These are phyloP conservation scores for Trichophyton rubrum DNA, from an alignment of 2,329 filamentous ascomycete species.

Conservation along the genomic window DNA sequence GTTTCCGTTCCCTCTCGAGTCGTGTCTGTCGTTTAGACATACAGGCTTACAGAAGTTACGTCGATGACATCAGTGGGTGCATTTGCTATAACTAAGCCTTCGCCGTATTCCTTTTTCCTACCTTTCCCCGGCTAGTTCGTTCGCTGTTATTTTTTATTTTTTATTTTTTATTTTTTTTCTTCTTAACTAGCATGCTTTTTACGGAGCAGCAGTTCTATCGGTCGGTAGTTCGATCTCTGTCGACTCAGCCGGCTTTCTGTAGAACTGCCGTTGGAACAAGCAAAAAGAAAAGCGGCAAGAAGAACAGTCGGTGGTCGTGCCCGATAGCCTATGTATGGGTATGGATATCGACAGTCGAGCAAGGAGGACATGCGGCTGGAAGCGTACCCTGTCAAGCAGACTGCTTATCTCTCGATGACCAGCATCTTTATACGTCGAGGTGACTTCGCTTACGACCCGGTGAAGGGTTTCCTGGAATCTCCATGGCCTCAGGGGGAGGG, in stretches of 20 bases:
- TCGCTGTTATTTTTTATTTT: too few relatives aligned
- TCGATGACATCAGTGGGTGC: not conserved
- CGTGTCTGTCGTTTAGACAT: too few relatives aligned
- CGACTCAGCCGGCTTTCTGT: not conserved
- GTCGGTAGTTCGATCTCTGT: not conserved
- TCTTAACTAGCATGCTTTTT: not conserved
- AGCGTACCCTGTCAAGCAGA: not conserved
- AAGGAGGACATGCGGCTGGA: not conserved
- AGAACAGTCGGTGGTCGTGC: not conserved
- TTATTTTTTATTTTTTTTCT: too few relatives aligned
- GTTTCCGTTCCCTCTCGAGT: not conserved
- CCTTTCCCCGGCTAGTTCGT: not conserved
- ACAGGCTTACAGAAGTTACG: not conserved
- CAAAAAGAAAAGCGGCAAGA: not conserved
- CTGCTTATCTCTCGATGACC: not conserved
- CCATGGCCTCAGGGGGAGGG: not conserved
- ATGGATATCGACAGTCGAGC: too few relatives aligned
- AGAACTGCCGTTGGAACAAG: not conserved
- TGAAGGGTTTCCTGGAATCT: not conserved
- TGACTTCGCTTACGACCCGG: slow-evolving; percentile 3
- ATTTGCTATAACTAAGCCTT: not conserved
- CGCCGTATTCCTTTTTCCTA: not conserved
- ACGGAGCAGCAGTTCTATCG: not conserved
- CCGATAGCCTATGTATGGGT: not conserved
- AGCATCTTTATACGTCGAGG: not conserved